These are phyloP conservation scores for Fraxinus sp. DNA, from an alignment of 305 asterid genomes.

Conservation along the genomic window DNA sequence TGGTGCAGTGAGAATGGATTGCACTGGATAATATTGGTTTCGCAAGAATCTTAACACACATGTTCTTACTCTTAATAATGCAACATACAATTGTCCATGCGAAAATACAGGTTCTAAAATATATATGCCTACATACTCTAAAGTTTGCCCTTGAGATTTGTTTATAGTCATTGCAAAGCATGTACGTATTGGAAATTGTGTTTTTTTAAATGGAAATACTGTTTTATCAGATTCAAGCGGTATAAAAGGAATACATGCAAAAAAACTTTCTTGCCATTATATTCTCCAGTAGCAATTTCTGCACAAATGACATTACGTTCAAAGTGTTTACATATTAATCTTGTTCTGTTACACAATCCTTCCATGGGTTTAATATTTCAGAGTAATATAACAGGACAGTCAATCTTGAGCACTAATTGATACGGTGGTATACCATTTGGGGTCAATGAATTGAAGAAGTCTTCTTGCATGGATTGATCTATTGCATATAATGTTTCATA, in stretches of 20 bases:
- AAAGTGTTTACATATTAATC: not conserved
- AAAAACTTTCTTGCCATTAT: not conserved
- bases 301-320: not conserved
- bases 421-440: not conserved
- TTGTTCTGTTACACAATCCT: conserved; percentile 18
- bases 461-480: not conserved
- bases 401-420: not conserved
- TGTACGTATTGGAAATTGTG: too few species aligned
- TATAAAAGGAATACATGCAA: not conserved
- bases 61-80: too few species aligned
- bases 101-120: too few species aligned
- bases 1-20: too few species aligned
- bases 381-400: not conserved
- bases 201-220: too few species aligned
- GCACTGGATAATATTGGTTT: too few species aligned
- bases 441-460: not conserved
- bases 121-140: too few species aligned
- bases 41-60: too few species aligned
- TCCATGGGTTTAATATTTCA: conserved; percentile 2
- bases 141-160: too few species aligned
- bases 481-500: not conserved
- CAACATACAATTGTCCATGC: too few species aligned
- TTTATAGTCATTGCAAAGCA: too few species aligned
- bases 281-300: not conserved
- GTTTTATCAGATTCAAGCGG: too few species aligned